These are phyloP conservation scores for Populus hybrid DNA, from an alignment of 441 rosid species.

Conservation along the genomic window DNA sequence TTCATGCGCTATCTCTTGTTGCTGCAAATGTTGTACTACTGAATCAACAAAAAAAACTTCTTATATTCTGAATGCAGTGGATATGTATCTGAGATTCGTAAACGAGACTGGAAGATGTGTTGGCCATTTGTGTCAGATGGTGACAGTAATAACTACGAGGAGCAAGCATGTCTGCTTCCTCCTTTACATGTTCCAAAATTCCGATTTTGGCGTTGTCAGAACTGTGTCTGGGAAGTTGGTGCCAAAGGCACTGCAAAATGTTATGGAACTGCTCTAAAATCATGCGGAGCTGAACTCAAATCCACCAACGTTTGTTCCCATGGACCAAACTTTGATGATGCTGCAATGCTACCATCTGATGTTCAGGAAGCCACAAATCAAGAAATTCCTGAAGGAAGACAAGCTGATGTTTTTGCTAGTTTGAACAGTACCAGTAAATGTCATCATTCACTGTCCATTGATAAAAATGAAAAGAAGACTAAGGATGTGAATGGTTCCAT, in stretches of 20 bases:
- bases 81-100: constrained; percentile 71
- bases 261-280: constrained; percentile 24
- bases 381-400: constrained; percentile 24
- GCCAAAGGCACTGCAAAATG: constrained; percentile 27
- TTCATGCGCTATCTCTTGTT: no score
- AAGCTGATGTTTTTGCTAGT: constrained; percentile 28
- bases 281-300: constrained; percentile 23
- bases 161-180: constrained; percentile 46
- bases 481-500: constrained; percentile 17
- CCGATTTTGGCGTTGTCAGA: constrained; percentile 70
- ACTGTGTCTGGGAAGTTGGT: constrained; percentile 41
- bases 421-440: constrained; percentile 18
- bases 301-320: constrained; percentile 31
- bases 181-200: constrained; percentile 56
- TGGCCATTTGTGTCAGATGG: constrained; percentile 69
- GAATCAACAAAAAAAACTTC: neutral
- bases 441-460: constrained; percentile 25
- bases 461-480: constrained; percentile 27
- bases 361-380: constrained; percentile 28
- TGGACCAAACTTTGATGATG: constrained; percentile 30
- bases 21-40: neutral
- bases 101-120: constrained; percentile 49
- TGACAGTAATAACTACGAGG: constrained; percentile 28
- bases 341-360: constrained; percentile 25
- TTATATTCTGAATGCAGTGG: constrained; percentile 49